A percentile compares a stretch with the other conserved stretches of the same genome.
Evolutionary conservation across 2,329 filamentous ascomycete genomes (phyloP).

Genomic region (Endothia cerciana): DNA sequence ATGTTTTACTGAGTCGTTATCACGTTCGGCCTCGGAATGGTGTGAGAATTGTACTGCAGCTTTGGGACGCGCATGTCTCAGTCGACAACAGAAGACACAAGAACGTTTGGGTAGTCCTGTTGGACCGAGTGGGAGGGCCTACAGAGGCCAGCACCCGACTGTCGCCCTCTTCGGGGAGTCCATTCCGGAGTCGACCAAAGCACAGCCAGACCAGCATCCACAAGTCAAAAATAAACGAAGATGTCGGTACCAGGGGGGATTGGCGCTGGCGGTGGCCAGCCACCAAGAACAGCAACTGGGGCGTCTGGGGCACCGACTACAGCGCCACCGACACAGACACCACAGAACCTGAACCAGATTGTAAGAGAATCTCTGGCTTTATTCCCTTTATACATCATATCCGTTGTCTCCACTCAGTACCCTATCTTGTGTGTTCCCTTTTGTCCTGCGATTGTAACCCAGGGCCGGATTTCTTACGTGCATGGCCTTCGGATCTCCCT

Average conservation of each 20-base stretch:
- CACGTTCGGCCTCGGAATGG: neutral
- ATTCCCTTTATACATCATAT: neutral
- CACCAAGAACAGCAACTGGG: conserved; percentile 15
- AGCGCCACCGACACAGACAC: conserved; percentile 78
- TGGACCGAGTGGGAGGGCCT: neutral
- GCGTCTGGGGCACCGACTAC: conserved; percentile 36
- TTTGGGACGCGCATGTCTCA: neutral
- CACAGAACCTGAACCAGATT: conserved; percentile 94
- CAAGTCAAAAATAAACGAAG: neutral
- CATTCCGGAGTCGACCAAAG: too few species aligned
- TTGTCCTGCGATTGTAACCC: neutral
- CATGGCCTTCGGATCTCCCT: neutral
- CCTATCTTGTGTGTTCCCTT: neutral
- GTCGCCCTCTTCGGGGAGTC: neutral
- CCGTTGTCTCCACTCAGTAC: too few species aligned
- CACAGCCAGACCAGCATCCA: neutral
- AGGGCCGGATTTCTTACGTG: neutral
- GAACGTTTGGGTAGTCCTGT: neutral
- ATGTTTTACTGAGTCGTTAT: neutral
- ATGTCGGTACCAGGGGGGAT: conserved; percentile 24
- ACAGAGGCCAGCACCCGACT: neutral
- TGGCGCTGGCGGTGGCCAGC: conserved; percentile 18
- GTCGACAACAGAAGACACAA: neutral
- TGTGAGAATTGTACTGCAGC: conserved; percentile 3
- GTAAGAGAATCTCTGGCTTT: conserved; percentile 60